These are phyloP conservation scores for Fusarium stilboides DNA, from an alignment of 2,329 filamentous ascomycete species.

Conservation along the genomic window DNA sequence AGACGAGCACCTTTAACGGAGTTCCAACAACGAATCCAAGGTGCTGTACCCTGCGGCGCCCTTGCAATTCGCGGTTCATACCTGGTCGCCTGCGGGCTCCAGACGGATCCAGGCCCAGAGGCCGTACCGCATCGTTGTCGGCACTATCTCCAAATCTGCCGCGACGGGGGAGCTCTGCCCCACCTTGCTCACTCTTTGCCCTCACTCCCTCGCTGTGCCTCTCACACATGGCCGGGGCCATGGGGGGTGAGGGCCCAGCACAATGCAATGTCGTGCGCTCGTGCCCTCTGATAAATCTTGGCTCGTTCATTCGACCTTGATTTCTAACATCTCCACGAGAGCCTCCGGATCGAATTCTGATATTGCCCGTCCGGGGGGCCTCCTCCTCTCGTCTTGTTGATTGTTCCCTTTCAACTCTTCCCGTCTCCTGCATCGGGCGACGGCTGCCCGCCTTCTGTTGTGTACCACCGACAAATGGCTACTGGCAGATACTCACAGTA, in stretches of 20 bases:
- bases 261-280: slow-evolving; percentile 52
- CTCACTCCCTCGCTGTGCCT: slow-evolving; percentile 48
- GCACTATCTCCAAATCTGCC: slow-evolving; percentile 52
- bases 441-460: slow-evolving; percentile 46
- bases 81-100: slow-evolving; percentile 41
- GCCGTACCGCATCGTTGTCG: slow-evolving; percentile 47
- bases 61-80: slow-evolving; percentile 42
- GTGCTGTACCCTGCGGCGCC: slow-evolving; percentile 37
- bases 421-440: slow-evolving; percentile 38
- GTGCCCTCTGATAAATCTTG: slow-evolving; percentile 52
- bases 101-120: slow-evolving; percentile 45
- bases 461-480: slow-evolving; percentile 45
- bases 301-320: slow-evolving; percentile 49
- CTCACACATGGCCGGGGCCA: slow-evolving; percentile 49
- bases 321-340: slow-evolving; percentile 49
- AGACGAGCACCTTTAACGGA: slow-evolving; percentile 29
- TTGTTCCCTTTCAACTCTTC: slow-evolving; percentile 37
- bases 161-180: slow-evolving; percentile 48
- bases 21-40: slow-evolving; percentile 33
- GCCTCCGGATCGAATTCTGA: slow-evolving; percentile 47
- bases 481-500: slow-evolving; percentile 45
- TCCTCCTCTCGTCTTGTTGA: slow-evolving; percentile 34
- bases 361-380: slow-evolving; percentile 44
- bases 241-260: slow-evolving; percentile 49
- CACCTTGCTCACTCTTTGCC: slow-evolving; percentile 48